Conservation (phyloP, 805 yeast species). For the Candida tallmaniae region DNA sequence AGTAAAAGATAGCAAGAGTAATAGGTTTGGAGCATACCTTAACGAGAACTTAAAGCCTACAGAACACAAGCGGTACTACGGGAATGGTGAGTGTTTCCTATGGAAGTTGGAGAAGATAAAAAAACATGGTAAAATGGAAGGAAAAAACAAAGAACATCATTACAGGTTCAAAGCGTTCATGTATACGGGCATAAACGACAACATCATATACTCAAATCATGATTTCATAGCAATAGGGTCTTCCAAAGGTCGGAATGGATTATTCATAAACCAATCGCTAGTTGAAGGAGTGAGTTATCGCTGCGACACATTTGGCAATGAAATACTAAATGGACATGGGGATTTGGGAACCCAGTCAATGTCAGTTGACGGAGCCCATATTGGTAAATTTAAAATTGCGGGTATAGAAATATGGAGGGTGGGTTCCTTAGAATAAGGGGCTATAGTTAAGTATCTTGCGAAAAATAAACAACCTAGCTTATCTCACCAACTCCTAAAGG, state of each 20-base stretch:
- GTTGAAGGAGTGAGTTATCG: constrained; percentile 72
- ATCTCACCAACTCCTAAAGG: not conserved
- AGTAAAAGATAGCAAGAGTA: constrained; percentile 59
- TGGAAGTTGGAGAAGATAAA: constrained; percentile 61
- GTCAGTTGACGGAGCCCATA: constrained; percentile 24
- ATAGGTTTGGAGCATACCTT: constrained; percentile 72
- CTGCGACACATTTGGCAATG: constrained; percentile 88
- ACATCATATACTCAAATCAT: constrained; percentile 74
- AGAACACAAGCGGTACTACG: constrained; percentile 73
- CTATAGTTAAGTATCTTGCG: not conserved
- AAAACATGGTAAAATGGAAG: constrained; percentile 1
- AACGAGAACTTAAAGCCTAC: constrained; percentile 71
- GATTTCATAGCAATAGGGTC: constrained; percentile 82
- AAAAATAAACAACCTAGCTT: not conserved
- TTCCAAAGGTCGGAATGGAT: constrained; percentile 88
- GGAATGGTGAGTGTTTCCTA: constrained; percentile 92
- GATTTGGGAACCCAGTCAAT: constrained; percentile 12
- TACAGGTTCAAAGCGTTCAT: constrained; percentile 71
- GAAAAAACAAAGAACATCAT: not conserved
- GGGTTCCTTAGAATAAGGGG: constrained; percentile 26
- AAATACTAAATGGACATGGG: constrained; percentile 42
- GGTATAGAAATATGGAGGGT: constrained; percentile 87
- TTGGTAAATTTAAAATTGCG: constrained; percentile 63
- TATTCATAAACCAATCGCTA: constrained; percentile 78
- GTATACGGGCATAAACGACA: constrained; percentile 85